Evolutionary conservation across 1,139 yeast genomes (phyloP).

Genomic region (Nadsonia commutata): DNA sequence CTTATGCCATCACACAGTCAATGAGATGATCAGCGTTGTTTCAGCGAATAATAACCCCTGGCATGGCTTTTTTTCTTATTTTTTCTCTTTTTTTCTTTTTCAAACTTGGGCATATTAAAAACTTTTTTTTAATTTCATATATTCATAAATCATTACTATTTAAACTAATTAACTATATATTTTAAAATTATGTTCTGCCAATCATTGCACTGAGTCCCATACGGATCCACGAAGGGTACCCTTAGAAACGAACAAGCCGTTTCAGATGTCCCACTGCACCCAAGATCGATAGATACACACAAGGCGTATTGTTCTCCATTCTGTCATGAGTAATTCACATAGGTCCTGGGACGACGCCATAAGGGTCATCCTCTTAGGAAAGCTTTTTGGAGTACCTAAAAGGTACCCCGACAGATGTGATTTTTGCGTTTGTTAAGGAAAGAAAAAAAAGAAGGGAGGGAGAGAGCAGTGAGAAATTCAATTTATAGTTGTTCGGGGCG

Average conservation of each 20-base stretch:
- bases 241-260: constrained; percentile 16
- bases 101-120: no score
- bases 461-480: not conserved
- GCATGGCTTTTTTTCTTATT: no score
- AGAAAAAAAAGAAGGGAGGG: constrained; percentile 4
- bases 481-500: constrained; percentile 1
- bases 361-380: constrained; percentile 27
- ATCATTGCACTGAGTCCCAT: constrained; percentile 29
- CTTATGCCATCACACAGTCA: no score
- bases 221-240: constrained; percentile 29
- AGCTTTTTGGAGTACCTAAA: constrained; percentile 16
- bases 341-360: constrained; percentile 25
- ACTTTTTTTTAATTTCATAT: no score
- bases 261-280: constrained; percentile 26
- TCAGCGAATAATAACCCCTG: no score
- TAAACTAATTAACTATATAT: no score
- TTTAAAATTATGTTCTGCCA: constrained; percentile 18
- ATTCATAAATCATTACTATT: no score
- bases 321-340: constrained; percentile 19
- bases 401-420: constrained; percentile 16
- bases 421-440: constrained; percentile 21
- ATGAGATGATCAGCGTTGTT: no score
- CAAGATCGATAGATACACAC: constrained; percentile 21
- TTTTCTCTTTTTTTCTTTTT: no score
- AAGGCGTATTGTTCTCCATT: constrained; percentile 20